These are phyloP conservation scores for Thuja plicata DNA, from an alignment of 83 land plant genomes.

Conservation along the genomic window DNA sequence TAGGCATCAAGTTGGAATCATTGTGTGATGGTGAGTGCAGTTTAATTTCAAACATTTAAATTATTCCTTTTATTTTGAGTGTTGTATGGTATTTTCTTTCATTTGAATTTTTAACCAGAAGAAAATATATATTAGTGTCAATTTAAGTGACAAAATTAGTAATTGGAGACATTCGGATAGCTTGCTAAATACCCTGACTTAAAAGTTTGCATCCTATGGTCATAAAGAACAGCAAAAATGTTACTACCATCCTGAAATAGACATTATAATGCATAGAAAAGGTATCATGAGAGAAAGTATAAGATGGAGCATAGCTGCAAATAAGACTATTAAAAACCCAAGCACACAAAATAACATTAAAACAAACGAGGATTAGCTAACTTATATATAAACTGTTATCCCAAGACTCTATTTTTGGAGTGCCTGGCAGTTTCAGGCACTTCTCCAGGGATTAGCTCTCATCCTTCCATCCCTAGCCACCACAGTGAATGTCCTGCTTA, in stretches of 20 bases:
- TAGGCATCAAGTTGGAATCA: constrained; percentile 48
- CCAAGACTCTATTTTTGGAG: too few relatives aligned
- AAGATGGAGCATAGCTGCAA: neutral
- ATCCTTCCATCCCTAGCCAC: too few relatives aligned
- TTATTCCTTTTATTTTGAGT: neutral
- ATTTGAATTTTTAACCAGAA: neutral
- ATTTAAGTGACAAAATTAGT: neutral
- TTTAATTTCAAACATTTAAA: neutral
- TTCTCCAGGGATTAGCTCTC: too few relatives aligned
- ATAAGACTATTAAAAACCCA: neutral
- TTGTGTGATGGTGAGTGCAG: constrained; percentile 74
- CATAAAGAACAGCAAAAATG: neutral
- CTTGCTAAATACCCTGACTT: neutral
- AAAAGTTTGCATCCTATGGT: neutral
- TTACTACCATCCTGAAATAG: neutral
- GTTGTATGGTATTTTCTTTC: neutral
- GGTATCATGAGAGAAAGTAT: neutral
- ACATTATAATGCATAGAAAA: neutral
- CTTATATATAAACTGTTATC: too few relatives aligned
- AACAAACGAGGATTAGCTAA: neutral
- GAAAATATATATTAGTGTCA: neutral
- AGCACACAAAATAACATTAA: neutral
- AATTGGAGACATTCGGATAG: neutral
- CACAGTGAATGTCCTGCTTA: too few relatives aligned
- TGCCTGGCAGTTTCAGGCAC: too few relatives aligned